phyloP scores from a whole-genome alignment of 176 grass and related monocot genomes.

The Aegilops tauschii region DNA sequence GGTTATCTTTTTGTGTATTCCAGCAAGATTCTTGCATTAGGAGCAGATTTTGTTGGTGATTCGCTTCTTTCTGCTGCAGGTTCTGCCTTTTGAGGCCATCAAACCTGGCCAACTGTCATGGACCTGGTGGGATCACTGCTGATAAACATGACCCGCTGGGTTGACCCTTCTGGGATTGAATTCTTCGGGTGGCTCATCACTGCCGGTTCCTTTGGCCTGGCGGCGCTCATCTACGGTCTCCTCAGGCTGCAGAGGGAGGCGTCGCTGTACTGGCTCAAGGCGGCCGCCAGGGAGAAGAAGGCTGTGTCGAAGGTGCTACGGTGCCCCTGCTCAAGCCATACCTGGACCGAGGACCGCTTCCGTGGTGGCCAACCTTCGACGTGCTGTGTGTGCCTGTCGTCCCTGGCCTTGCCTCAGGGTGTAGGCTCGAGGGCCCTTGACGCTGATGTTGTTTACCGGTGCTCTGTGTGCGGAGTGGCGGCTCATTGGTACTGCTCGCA shows the following conservation, averaged over 20 bases:
- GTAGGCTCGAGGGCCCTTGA: neutral
- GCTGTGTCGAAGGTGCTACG: slow-evolving; percentile 37
- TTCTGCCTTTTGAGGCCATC: neutral
- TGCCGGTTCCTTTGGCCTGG: slow-evolving; percentile 56
- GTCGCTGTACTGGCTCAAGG: slow-evolving; percentile 71
- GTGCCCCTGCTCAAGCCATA: slow-evolving; percentile 71
- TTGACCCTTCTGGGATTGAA: slow-evolving; percentile 40
- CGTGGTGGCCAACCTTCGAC: slow-evolving; percentile 50
- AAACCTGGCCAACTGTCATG: slow-evolving; percentile 42
- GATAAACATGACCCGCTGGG: slow-evolving; percentile 30
- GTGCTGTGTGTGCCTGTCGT: slow-evolving; percentile 65
- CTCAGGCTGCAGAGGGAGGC: slow-evolving; percentile 69
- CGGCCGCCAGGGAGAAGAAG: slow-evolving; percentile 64
- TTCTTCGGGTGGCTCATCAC: slow-evolving; percentile 65
- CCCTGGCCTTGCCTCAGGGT: slow-evolving; percentile 26
- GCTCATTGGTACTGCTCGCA: slow-evolving; percentile 58
- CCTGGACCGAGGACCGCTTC: slow-evolving; percentile 49
- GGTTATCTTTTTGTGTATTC: neutral
- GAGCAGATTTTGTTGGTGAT: neutral
- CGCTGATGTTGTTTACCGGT: slow-evolving; percentile 35
- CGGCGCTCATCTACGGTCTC: slow-evolving; percentile 58
- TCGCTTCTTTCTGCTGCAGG: slow-evolving; percentile 28
- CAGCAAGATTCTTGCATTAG: neutral
- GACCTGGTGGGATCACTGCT: slow-evolving; percentile 57
- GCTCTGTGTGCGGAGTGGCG: slow-evolving; percentile 57